phyloP scores from a whole-genome alignment of 2,329 filamentous ascomycete genomes.

The Trichothecium roseum region DNA sequence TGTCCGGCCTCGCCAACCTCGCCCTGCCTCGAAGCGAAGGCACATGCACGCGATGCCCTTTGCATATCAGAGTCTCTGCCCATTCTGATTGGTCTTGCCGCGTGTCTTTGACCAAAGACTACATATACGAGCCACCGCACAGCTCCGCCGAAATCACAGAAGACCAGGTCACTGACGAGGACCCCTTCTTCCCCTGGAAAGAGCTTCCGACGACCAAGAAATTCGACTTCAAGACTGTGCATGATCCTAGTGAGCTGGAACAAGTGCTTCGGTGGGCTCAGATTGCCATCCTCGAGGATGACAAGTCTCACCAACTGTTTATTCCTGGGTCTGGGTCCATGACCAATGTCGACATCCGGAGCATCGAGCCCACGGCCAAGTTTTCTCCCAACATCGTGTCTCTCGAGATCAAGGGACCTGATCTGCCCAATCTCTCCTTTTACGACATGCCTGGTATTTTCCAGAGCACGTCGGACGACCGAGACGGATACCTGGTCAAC shows the following conservation, averaged over 20 bases:
- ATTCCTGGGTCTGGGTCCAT: constrained; percentile 38
- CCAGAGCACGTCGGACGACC: constrained; percentile 51
- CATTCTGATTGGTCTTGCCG: constrained; percentile 55
- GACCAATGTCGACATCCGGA: constrained; percentile 18
- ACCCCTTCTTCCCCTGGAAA: constrained; percentile 58
- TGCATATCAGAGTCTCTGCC: constrained; percentile 63
- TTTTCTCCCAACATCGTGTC: constrained; percentile 78
- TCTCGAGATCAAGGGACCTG: constrained; percentile 62
- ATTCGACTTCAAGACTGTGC: constrained; percentile 53
- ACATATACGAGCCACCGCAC: constrained; percentile 37
- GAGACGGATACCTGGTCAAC: constrained; percentile 57
- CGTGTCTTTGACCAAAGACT: constrained; percentile 57
- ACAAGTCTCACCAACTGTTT: constrained; percentile 38
- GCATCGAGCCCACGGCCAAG: constrained; percentile 40
- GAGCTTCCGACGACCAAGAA: constrained; percentile 31
- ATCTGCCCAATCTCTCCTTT: constrained; percentile 65
- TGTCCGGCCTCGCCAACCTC: constrained; percentile 58
- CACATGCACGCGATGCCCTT: constrained; percentile 70
- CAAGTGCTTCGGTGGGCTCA: constrained; percentile 65
- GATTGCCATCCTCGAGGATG: constrained; percentile 63
- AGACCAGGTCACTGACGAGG: constrained; percentile 34
- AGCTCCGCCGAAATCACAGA: constrained; percentile 26
- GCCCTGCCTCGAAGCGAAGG: constrained; percentile 60
- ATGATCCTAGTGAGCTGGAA: constrained; percentile 53
- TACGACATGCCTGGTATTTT: constrained; percentile 82